These are phyloP conservation scores for Carpinus viminea DNA, from an alignment of 306 rosid species.

Conservation along the genomic window DNA sequence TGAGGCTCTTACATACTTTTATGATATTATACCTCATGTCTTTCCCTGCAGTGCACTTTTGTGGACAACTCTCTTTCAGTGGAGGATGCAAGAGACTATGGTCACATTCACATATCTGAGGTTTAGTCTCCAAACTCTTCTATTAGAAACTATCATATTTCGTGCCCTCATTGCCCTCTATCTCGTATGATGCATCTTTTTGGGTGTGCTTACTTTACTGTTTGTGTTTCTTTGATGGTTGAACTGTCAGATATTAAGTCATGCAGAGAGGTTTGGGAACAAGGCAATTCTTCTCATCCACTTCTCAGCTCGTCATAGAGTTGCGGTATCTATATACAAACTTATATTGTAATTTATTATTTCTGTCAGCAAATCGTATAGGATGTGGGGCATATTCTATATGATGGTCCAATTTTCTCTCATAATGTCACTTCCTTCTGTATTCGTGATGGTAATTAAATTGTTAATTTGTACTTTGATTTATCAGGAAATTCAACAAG, in stretches of 20 bases:
- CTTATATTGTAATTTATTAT: neutral
- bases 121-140: slow-evolving; percentile 33
- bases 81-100: slow-evolving; percentile 84
- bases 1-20: neutral
- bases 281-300: slow-evolving; percentile 86
- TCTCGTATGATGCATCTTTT: neutral
- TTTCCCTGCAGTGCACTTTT: slow-evolving; percentile 67
- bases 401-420: neutral
- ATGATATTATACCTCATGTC: neutral
- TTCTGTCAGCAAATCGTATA: neutral
- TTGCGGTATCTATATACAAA: slow-evolving; percentile 46
- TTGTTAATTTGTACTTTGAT: neutral
- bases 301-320: slow-evolving; percentile 77
- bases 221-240: slow-evolving; percentile 11
- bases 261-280: slow-evolving; percentile 70
- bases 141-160: neutral
- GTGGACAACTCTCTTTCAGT: slow-evolving; percentile 62
- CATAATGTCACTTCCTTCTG: neutral
- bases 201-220: slow-evolving; percentile 3
- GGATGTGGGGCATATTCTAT: too few species aligned
- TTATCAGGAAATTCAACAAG: slow-evolving; percentile 82
- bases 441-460: slow-evolving; percentile 8
- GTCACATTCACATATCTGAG: slow-evolving; percentile 88
- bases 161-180: neutral
- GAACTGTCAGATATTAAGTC: slow-evolving; percentile 59